phyloP scores from a whole-genome alignment of 2,329 filamentous ascomycete genomes.

The Fusarium annulatum region DNA sequence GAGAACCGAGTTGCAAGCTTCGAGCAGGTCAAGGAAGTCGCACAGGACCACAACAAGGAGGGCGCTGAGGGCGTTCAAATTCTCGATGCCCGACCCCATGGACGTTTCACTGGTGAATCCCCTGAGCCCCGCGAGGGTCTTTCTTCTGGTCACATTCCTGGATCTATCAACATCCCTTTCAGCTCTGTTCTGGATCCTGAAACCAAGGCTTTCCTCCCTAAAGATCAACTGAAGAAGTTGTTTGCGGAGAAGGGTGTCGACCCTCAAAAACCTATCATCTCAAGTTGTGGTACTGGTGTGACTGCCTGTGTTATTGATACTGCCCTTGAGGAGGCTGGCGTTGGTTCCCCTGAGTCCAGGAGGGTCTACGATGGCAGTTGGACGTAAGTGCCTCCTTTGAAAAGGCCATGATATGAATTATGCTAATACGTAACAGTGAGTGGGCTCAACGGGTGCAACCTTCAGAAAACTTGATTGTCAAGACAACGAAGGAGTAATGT shows the following conservation, averaged over 20 bases:
- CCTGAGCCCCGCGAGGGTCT: slow-evolving; percentile 89
- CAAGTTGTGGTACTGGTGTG: slow-evolving; percentile 92
- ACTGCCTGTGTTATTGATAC: slow-evolving; percentile 93
- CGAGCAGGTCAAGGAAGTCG: slow-evolving; percentile 83
- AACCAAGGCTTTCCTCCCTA: slow-evolving; percentile 82
- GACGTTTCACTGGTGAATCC: slow-evolving; percentile 83
- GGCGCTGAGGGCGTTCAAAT: slow-evolving; percentile 87
- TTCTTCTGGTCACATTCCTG: slow-evolving; percentile 91
- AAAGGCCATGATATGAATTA: background rate
- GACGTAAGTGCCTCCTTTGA: slow-evolving; percentile 75
- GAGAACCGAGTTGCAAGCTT: slow-evolving; percentile 78
- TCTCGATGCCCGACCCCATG: slow-evolving; percentile 83
- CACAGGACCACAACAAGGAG: slow-evolving; percentile 81
- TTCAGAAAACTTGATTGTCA: slow-evolving; percentile 71
- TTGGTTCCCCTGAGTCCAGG: slow-evolving; percentile 72
- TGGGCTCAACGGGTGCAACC: slow-evolving; percentile 74
- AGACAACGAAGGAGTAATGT: slow-evolving; percentile 53
- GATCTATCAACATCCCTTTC: slow-evolving; percentile 85
- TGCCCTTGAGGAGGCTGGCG: slow-evolving; percentile 82
- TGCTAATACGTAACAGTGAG: slow-evolving; percentile 59
- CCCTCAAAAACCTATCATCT: slow-evolving; percentile 82
- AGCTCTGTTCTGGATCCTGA: slow-evolving; percentile 81
- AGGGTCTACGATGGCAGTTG: slow-evolving; percentile 96
- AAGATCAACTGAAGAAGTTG: slow-evolving; percentile 76
- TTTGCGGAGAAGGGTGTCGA: slow-evolving; percentile 86